Base-by-base conservation (phyloP, 148 eudicot species). In the Fallopia convolvulus region DNA sequence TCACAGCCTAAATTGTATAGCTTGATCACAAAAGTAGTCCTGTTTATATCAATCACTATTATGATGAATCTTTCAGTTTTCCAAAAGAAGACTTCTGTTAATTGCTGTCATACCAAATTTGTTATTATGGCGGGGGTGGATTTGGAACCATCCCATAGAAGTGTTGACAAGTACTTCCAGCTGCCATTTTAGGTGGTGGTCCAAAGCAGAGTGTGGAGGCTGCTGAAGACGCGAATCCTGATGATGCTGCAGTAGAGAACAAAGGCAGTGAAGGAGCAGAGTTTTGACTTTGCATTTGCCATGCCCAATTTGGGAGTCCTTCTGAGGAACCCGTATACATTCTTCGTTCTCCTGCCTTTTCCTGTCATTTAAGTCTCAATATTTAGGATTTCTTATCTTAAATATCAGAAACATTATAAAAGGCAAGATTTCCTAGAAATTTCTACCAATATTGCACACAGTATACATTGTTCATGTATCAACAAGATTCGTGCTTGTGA, bases 221-320 rank as follows among this genome's bases (percentile, higher is more conserved):
- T 61, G 80, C 78, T 41, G 87, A 76, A 76, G 84, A 73, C 72
- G 83, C 75, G 92, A 89, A 89, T 92, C 97, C 94, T 92, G 97
- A 92, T 92, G 94, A 90, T 90, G 97, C 97, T 92, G 97, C 97
- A 70, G 78, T 80, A 72, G 88, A 81, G 65, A 80, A 81, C 56
- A 83, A 60, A 23, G 87, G 88, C 75, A 86, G 75, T 80, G 82
- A 79, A 79, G 63, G 80, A 78, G 73, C 77, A 75, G 72, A 65
- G 60, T 82, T 74, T 33, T 74, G 86, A 56, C 58, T 74, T 72
- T 82, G 81, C 83, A 75, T 77, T 82, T 77, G 80, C 79, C 83
- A 76, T 65, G 87, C 80, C 85, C 83, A 82, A 58, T 78, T 80
- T 10, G 84, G 81, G 56, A 73, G 33, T 53, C 79, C 80, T 77